Evolutionary conservation across 306 rosid species (phyloP).

Genomic region (Benincasa hispida): DNA sequence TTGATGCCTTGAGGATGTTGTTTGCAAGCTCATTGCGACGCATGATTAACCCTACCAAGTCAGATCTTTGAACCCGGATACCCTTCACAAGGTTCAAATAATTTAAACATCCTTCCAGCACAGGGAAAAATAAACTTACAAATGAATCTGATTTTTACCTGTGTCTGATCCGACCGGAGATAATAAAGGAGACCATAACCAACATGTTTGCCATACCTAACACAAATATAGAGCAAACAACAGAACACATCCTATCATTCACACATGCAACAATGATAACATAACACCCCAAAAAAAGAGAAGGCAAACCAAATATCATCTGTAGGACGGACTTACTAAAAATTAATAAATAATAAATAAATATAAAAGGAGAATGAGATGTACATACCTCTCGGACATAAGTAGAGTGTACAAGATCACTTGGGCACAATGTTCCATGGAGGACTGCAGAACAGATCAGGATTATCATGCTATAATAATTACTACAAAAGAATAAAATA

Average conservation of each 20-base stretch:
- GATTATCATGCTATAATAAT: background rate
- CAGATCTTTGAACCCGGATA: slow-evolving; percentile 63
- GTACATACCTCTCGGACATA: slow-evolving; percentile 79
- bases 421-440: slow-evolving; percentile 79
- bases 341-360: background rate
- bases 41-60: slow-evolving; percentile 79
- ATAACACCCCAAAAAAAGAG: background rate
- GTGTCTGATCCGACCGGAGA: slow-evolving; percentile 75
- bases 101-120: slow-evolving; percentile 11
- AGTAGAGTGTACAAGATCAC: slow-evolving; percentile 76
- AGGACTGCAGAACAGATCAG: slow-evolving; percentile 44
- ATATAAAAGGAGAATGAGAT: background rate
- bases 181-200: slow-evolving; percentile 81
- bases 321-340: background rate
- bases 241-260: background rate
- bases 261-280: background rate
- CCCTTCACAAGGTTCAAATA: slow-evolving; percentile 36
- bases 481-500: background rate
- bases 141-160: slow-evolving; percentile 26
- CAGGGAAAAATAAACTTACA: slow-evolving; percentile 7
- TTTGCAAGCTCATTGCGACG: slow-evolving; percentile 84
- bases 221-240: slow-evolving; percentile 12
- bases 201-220: slow-evolving; percentile 61
- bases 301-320: background rate
- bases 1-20: slow-evolving; percentile 65